Percentiles rank a stretch among this genome's conserved stretches.
phyloP scores from a whole-genome alignment of 2,329 filamentous ascomycete genomes.

The Aspergillus floridensis region DNA sequence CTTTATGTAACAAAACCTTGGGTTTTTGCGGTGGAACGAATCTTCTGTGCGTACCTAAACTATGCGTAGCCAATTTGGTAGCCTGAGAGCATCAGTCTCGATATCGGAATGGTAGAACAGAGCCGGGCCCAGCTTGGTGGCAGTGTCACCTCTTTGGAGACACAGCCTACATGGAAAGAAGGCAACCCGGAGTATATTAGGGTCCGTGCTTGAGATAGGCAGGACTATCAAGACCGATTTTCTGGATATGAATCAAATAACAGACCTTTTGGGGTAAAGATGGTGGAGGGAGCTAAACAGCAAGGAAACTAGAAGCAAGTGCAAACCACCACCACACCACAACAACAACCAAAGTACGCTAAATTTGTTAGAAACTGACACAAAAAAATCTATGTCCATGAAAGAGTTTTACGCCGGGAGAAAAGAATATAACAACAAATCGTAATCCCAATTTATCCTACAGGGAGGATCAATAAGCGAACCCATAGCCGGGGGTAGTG shows the following conservation, averaged over 20 bases:
- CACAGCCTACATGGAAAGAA: too few relatives aligned
- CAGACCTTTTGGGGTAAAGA: neutral
- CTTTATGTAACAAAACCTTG: neutral
- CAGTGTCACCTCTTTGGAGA: too few relatives aligned
- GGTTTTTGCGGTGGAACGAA: neutral
- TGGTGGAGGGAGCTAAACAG: neutral
- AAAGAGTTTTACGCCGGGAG: neutral
- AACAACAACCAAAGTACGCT: slow-evolving; percentile 22
- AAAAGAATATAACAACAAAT: slow-evolving; percentile 10
- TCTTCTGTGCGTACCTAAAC: neutral
- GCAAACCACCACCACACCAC: slow-evolving; percentile 10
- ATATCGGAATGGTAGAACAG: too few relatives aligned
- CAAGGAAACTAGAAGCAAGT: neutral
- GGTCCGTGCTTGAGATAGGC: neutral
- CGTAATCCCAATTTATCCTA: slow-evolving; percentile 5
- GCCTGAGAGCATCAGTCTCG: too few relatives aligned
- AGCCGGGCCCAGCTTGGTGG: too few relatives aligned
- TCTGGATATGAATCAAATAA: neutral
- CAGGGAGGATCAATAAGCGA: slow-evolving; percentile 29
- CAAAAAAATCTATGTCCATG: slow-evolving; percentile 10
- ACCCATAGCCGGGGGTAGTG: slow-evolving; percentile 33
- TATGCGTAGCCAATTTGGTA: neutral
- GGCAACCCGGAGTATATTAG: neutral
- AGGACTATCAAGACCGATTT: neutral
- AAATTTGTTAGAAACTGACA: slow-evolving; percentile 18